These are phyloP conservation scores for Neofusicoccum sp. DNA, from an alignment of 2,329 filamentous ascomycete species.

Conservation along the genomic window DNA sequence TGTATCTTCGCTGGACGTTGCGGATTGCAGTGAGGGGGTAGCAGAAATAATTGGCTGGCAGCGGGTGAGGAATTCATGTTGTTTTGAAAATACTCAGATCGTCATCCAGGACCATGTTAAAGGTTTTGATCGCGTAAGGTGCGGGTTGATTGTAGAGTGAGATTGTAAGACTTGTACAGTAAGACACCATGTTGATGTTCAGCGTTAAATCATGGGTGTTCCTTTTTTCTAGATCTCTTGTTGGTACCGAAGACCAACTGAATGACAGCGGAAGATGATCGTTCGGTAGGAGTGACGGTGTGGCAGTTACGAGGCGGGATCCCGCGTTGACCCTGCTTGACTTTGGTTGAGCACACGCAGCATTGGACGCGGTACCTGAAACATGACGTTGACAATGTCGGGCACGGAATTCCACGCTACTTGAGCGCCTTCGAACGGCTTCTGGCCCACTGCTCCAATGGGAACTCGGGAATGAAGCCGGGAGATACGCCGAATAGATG, in stretches of 20 bases:
- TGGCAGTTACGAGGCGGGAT: slow-evolving; percentile 22
- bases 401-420: slow-evolving; percentile 26
- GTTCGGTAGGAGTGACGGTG: slow-evolving; percentile 22
- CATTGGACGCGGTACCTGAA: slow-evolving; percentile 24
- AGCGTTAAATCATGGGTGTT: slow-evolving; percentile 22
- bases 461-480: slow-evolving; percentile 8
- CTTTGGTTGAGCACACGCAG: slow-evolving; percentile 21
- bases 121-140: not conserved
- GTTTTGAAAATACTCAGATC: slow-evolving; percentile 21
- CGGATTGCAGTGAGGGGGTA: not conserved
- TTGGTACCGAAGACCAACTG: slow-evolving; percentile 25
- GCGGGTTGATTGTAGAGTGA: slow-evolving; percentile 14
- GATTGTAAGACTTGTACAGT: not conserved
- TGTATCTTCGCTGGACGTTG: not conserved
- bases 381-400: slow-evolving; percentile 23
- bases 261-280: slow-evolving; percentile 21
- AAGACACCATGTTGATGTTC: slow-evolving; percentile 23
- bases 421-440: slow-evolving; percentile 14
- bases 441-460: not conserved
- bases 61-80: slow-evolving; percentile 32
- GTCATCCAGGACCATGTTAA: slow-evolving; percentile 6
- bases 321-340: slow-evolving; percentile 9
- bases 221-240: slow-evolving; percentile 17
- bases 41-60: not conserved
- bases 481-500: slow-evolving; percentile 21